Base-by-base conservation (phyloP, 768 basidiomycete genomes). In the Amanita thiersii region DNA sequence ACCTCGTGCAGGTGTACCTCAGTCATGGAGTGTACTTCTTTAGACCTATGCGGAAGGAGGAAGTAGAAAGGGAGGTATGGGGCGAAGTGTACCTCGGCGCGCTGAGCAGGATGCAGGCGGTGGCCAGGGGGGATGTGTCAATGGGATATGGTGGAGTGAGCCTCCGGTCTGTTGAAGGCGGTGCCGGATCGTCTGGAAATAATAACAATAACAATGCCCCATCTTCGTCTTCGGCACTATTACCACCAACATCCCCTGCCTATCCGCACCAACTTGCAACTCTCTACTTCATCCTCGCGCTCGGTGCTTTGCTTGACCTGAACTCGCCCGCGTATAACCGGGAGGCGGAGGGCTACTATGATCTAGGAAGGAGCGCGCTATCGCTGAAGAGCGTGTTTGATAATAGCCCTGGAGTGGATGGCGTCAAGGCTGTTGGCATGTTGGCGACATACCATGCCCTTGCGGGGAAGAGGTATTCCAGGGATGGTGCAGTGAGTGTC, bases 281-380 rank as follows among this genome's bases (percentile, higher is more conserved):
- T 24, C 45, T 76, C 19, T 81, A 66, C 56, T 77, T 81, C 56
- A 49, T 79, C 15, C 69, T 82, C 32, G 75, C 79, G 1, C 66
- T 81, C 7, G 79, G 79, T 1, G 75, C 73, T 5, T 58, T 81
- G n/a, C 59, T 81, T 29, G 79, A 81, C 46, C 54, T 76, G 18
- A 59, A 62, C 19, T 58, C 70, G 3, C 48, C 62, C 2, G 68
- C 77, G 0, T 81, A 73, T 45, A 76, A 69, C 18, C 54, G 73
- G 9, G 76, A 81, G 42, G 77, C 79, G 1, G 77, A 81, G 51
- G 65, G 67, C 42, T 81, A 70, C 48, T 76, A 81, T 47, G 68
- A 73, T 31, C 50, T 81, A 12, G 77, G 75, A 1, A 66, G 74
- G 10, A 72, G 75, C 1, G 68, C 77, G 1, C 56, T 82, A 5